Conservation (phyloP, 805 yeast species). For the Barnettozyma populi region DNA sequence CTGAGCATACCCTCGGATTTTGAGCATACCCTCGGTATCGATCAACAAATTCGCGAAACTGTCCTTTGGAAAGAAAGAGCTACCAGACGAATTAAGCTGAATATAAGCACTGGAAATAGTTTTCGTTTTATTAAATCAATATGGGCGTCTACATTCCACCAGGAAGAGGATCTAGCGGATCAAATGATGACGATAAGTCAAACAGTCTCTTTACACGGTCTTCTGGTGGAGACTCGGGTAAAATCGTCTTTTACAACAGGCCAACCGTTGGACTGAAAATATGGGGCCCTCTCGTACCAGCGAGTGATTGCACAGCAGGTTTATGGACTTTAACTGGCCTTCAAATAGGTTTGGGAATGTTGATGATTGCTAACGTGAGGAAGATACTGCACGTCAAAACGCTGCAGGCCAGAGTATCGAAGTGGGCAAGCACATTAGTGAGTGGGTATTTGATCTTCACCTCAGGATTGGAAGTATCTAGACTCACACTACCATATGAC, state of each 20-base stretch:
- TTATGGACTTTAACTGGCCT: constrained; percentile 45
- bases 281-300: constrained; percentile 74
- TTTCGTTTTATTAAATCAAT: background rate
- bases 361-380: constrained; percentile 23
- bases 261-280: constrained; percentile 57
- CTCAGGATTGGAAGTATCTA: constrained; percentile 49
- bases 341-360: constrained; percentile 47
- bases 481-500: constrained; percentile 47
- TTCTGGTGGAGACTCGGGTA: background rate
- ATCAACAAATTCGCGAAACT: no score
- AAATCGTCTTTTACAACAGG: constrained; percentile 26
- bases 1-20: no score
- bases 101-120: no score
- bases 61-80: no score
- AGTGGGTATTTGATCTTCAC: constrained; percentile 48
- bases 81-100: no score
- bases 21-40: no score
- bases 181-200: background rate
- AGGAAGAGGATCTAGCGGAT: background rate
- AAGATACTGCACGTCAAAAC: constrained; percentile 23
- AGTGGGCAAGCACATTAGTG: constrained; percentile 28
- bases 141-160: constrained; percentile 12
- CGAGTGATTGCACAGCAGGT: constrained; percentile 57
- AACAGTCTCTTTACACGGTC: background rate
- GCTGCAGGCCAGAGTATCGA: constrained; percentile 26